Evolutionary conservation across 2,329 filamentous ascomycete genomes (phyloP).

Genomic region (Colletotrichum shisoi): DNA sequence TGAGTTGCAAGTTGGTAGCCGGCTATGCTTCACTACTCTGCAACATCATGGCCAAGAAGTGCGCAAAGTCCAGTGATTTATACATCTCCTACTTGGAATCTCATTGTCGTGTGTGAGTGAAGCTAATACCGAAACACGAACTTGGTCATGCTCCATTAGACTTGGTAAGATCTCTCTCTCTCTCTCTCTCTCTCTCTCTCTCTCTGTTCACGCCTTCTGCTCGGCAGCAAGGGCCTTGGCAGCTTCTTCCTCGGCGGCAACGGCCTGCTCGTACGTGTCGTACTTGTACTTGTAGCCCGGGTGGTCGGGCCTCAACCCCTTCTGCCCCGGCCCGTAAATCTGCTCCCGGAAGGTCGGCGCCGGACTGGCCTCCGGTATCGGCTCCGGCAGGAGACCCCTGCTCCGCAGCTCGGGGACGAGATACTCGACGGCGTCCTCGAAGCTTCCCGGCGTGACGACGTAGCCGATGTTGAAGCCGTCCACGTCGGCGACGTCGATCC

Average conservation of each 20-base stretch:
- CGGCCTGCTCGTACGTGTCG: constrained; percentile 20
- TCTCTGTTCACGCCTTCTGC: no score
- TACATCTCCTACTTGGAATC: no score
- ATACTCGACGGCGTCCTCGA: constrained; percentile 47
- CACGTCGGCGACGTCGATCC: constrained; percentile 54
- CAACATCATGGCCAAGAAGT: no score
- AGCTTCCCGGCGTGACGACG: constrained; percentile 52
- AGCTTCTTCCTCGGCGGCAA: constrained; percentile 11
- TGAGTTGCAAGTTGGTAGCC: no score
- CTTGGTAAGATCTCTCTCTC: neutral
- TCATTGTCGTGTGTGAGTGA: no score
- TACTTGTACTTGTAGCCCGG: constrained; percentile 26
- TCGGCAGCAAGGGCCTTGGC: neutral
- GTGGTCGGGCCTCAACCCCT: constrained; percentile 22
- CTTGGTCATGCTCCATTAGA: no score
- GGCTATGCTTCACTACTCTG: no score
- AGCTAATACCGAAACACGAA: no score
- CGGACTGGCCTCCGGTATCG: neutral
- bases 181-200: no score
- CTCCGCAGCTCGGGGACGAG: constrained; percentile 45
- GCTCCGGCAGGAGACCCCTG: constrained; percentile 40
- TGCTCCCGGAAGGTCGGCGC: constrained; percentile 25
- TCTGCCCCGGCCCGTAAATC: constrained; percentile 22
- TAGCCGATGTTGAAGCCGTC: constrained; percentile 55
- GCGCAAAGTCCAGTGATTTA: no score